These are phyloP conservation scores for Penicillium occitanis DNA, from an alignment of 2,329 filamentous ascomycete genomes.

Conservation along the genomic window DNA sequence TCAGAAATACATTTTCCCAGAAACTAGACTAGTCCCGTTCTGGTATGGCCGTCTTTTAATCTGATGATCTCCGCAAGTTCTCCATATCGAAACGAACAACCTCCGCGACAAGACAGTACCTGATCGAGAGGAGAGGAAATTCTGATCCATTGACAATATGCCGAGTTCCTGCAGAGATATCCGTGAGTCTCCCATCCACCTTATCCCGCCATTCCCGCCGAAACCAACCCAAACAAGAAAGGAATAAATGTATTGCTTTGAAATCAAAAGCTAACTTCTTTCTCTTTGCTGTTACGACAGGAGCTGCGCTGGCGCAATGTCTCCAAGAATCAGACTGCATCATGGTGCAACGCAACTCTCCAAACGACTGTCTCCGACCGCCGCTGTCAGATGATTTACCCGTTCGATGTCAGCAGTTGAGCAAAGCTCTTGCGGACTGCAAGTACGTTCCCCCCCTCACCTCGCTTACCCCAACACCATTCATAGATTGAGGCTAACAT, in stretches of 20 bases:
- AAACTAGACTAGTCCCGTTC: background rate
- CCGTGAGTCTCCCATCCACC: constrained; percentile 58
- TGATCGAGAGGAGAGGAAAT: background rate
- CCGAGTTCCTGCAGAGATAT: constrained; percentile 96
- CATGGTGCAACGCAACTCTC: constrained; percentile 82
- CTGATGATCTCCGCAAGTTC: background rate
- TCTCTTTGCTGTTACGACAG: constrained; percentile 49
- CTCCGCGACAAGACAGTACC: background rate
- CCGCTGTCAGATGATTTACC: constrained; percentile 81
- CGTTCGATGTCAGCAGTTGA: constrained; percentile 84
- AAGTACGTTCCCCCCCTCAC: constrained; percentile 53
- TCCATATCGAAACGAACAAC: background rate
- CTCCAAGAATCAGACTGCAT: constrained; percentile 96
- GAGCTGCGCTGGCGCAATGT: constrained; percentile 87
- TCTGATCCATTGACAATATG: constrained; percentile 55
- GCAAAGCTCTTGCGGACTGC: constrained; percentile 91
- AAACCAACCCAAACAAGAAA: no score
- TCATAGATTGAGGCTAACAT: background rate
- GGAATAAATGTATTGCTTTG: constrained; percentile 8
- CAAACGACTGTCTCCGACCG: constrained; percentile 81
- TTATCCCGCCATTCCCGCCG: no score
- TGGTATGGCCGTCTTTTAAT: background rate
- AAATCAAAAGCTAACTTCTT: constrained; percentile 25
- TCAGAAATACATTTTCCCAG: background rate
- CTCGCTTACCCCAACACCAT: background rate